Percentiles rank a stretch among this genome's conserved stretches.
Evolutionary conservation across 2,329 filamentous ascomycete species (phyloP).

Genomic region (Calonectria fujianensis): DNA sequence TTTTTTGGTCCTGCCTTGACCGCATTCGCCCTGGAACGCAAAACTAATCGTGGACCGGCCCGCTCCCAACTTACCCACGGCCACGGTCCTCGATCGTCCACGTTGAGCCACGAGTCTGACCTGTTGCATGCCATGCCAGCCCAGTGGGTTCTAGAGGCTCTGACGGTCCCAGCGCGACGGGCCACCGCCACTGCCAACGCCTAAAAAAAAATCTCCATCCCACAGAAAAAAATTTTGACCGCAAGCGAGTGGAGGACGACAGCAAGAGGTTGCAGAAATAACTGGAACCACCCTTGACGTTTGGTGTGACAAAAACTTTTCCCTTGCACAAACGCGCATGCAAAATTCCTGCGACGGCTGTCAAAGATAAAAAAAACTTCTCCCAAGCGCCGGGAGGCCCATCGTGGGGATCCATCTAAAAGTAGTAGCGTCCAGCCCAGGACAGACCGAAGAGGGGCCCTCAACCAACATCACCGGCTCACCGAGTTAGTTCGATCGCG

Average conservation of each 20-base stretch:
- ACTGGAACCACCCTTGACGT: conserved; percentile 28
- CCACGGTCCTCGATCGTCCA: conserved; percentile 37
- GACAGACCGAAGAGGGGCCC: conserved; percentile 38
- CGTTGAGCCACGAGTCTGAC: conserved; percentile 36
- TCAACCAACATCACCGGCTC: conserved; percentile 31
- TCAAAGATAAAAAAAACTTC: conserved; percentile 30
- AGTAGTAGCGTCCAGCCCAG: conserved; percentile 26
- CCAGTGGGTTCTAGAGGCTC: conserved; percentile 26
- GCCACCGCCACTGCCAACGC: conserved; percentile 29
- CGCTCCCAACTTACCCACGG: conserved; percentile 34
- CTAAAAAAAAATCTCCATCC: conserved; percentile 2
- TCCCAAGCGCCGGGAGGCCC: conserved; percentile 31
- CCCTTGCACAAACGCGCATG: conserved; percentile 19
- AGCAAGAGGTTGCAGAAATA: conserved; percentile 29
- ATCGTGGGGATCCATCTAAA: conserved; percentile 31
- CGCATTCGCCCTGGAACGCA: conserved; percentile 29
- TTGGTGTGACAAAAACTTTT: conserved; percentile 12
- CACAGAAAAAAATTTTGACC: conserved; percentile 28
- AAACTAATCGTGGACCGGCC: conserved; percentile 38
- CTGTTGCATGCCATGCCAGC: conserved; percentile 27
- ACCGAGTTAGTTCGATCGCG: conserved; percentile 19
- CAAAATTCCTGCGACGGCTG: conserved; percentile 22
- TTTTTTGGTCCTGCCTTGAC: conserved; percentile 18
- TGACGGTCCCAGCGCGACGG: conserved; percentile 34
- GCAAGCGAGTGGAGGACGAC: conserved; percentile 18